A percentile compares a stretch with the other conserved stretches of the same genome.
phyloP scores from a whole-genome alignment of 148 eudicot genomes.

The Nepenthes mirabilis region DNA sequence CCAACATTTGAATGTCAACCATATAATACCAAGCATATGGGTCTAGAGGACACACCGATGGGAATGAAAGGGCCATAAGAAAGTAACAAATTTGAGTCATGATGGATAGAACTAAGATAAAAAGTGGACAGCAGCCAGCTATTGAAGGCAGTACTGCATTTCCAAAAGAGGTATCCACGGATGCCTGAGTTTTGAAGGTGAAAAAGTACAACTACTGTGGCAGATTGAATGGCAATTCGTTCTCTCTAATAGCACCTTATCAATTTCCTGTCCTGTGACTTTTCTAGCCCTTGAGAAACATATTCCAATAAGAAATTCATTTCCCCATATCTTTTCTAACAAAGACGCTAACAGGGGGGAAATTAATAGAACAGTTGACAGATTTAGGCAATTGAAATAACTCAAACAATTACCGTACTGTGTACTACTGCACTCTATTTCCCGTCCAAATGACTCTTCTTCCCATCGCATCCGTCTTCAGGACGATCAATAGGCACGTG shows the following conservation, averaged over 20 bases:
- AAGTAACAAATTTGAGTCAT: background rate
- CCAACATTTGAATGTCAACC: constrained; percentile 34
- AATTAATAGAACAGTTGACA: background rate
- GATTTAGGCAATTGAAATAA: no score
- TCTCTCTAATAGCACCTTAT: constrained; percentile 70
- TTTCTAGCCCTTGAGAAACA: constrained; percentile 65
- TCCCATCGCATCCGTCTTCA: no score
- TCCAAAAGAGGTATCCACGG: constrained; percentile 56
- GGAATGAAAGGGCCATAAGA: constrained; percentile 1
- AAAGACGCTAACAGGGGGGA: constrained; percentile 23
- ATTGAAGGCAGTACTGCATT: constrained; percentile 38
- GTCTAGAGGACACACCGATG: constrained; percentile 28
- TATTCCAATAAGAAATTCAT: constrained; percentile 43
- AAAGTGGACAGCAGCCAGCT: background rate
- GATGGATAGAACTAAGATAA: background rate
- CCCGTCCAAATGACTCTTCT: no score
- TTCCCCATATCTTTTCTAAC: constrained; percentile 12
- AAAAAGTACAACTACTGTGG: constrained; percentile 69
- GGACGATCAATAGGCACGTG: no score
- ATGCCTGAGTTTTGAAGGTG: constrained; percentile 40
- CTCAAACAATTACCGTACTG: no score
- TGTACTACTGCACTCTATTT: no score
- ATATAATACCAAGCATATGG: constrained; percentile 23
- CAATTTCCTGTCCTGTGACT: constrained; percentile 58
- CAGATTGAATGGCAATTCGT: constrained; percentile 73